Evolutionary conservation across 2,329 filamentous ascomycete genomes (phyloP).

Genomic region (Lachnellula willkommii): DNA sequence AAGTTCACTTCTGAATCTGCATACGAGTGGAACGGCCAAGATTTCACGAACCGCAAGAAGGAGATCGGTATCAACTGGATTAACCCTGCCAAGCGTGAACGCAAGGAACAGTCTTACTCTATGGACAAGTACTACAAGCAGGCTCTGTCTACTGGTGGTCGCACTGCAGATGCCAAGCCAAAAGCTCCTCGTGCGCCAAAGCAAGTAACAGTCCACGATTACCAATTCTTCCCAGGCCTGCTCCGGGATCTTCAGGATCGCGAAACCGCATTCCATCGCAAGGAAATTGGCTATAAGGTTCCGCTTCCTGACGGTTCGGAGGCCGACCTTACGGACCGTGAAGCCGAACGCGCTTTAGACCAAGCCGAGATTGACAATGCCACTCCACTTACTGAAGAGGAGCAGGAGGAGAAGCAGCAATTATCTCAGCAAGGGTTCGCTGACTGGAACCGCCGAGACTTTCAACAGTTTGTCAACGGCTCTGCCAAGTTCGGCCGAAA

Average conservation of each 20-base stretch:
- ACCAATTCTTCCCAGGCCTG: conserved; percentile 87
- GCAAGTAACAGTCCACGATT: conserved; percentile 87
- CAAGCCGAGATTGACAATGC: conserved; percentile 93
- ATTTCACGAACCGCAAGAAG: conserved; percentile 87
- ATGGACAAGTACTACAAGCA: conserved; percentile 99
- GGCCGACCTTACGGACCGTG: conserved; percentile 77
- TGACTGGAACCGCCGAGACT: conserved; percentile 95
- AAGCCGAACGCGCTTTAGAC: conserved; percentile 79
- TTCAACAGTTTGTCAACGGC: conserved; percentile 96
- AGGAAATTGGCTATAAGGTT: conserved; percentile 93
- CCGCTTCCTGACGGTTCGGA: conserved; percentile 84
- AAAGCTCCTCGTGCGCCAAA: conserved; percentile 95
- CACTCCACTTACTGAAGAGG: conserved; percentile 79
- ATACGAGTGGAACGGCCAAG: conserved; percentile 98
- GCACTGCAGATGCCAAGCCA: conserved; percentile 78
- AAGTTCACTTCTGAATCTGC: conserved; percentile 97
- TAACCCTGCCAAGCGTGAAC: conserved; percentile 95
- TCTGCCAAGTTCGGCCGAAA: conserved; percentile 86
- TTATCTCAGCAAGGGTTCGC: conserved; percentile 82
- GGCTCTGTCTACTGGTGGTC: conserved; percentile 73
- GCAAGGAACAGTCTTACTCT: conserved; percentile 95
- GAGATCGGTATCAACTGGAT: conserved; percentile 95
- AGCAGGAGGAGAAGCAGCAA: conserved; percentile 77
- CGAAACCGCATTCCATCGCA: conserved; percentile 91
- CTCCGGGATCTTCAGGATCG: conserved; percentile 89